These are phyloP conservation scores for Wickerhamiella spandovensis DNA, from an alignment of 805 yeast species.

Conservation along the genomic window DNA sequence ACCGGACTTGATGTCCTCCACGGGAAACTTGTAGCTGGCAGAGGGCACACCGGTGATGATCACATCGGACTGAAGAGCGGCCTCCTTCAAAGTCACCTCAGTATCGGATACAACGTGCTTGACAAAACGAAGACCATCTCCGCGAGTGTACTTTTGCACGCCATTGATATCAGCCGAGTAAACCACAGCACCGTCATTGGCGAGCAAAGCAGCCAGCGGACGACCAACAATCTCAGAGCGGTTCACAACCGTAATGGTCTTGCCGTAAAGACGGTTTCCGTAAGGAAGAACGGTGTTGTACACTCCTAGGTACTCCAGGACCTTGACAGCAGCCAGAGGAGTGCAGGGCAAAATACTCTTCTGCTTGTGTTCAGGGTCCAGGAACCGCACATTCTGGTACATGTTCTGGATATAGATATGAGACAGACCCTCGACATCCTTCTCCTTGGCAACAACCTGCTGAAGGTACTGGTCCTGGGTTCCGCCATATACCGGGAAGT, in stretches of 20 bases:
- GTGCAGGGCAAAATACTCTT: slow-evolving; percentile 94
- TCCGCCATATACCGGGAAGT: slow-evolving; percentile 93
- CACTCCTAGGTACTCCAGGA: slow-evolving; percentile 76
- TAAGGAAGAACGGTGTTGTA: slow-evolving; percentile 71
- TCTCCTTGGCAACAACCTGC: slow-evolving; percentile 79
- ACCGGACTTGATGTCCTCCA: slow-evolving; percentile 67
- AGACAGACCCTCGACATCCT: slow-evolving; percentile 93
- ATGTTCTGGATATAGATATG: slow-evolving; percentile 84
- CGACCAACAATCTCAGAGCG: slow-evolving; percentile 96
- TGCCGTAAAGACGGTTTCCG: slow-evolving; percentile 89
- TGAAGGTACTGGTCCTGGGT: slow-evolving; percentile 92
- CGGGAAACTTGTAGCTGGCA: slow-evolving; percentile 70
- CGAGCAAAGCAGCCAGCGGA: slow-evolving; percentile 88
- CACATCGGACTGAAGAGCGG: slow-evolving; percentile 71
- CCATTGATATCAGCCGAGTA: slow-evolving; percentile 82
- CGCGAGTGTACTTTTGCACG: slow-evolving; percentile 85
- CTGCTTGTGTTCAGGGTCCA: slow-evolving; percentile 50
- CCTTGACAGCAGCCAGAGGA: slow-evolving; percentile 88
- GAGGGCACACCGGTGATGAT: slow-evolving; percentile 94
- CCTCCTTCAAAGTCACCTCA: slow-evolving; percentile 40
- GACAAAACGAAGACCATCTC: slow-evolving; percentile 69
- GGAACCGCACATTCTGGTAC: slow-evolving; percentile 80
- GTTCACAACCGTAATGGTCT: slow-evolving; percentile 79
- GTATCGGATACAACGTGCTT: slow-evolving; percentile 71
- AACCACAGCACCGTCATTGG: slow-evolving; percentile 95